Base-by-base conservation (phyloP, 75 land plant genomes). In the Selaginella tamariscina region DNA sequence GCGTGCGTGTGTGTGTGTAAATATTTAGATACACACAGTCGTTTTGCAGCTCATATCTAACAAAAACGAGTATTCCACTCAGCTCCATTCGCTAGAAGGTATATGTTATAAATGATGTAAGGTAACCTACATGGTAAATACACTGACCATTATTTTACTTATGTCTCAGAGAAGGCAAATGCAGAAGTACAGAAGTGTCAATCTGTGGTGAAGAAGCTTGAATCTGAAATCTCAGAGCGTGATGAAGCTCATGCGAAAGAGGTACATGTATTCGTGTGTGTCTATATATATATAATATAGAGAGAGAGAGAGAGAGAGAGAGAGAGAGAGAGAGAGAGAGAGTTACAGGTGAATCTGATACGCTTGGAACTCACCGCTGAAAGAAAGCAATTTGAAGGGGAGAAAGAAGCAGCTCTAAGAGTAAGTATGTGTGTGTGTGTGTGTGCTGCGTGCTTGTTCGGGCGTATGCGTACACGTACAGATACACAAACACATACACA, bases 391-490 rank as follows among this genome's bases (percentile, higher is more conserved):
- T 0, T 65, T 28, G 66, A 71, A 8, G 26, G 29, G 49, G 68
- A 31, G 2, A 71, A 21, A 15, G 68, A 71, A 15, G 32, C 62
- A 23, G 44, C 29, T 0, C 32, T 71, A 5, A 54, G 29, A 65
- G 66, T 65, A 29, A 29, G 29, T 65, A 2, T 32, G 29, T 33
- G 1, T 20, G 2, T 65, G 18, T 26, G 2, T 27, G 2, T 29
- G 11, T 65, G 20, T 30, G 66, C 15, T 65, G 33, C n/a, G 31
- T 56, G 64, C 0, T 32, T 1, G 64, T 69, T 2, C 32, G n/a
- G n/a, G n/a, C n/a, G n/a, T n/a, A n/a, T n/a, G n/a, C n/a, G n/a
- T n/a, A n/a, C n/a, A n/a, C n/a, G n/a, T n/a, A n/a, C n/a, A n/a
- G n/a, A n/a, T n/a, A n/a, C n/a, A n/a, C n/a, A n/a, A n/a, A n/a